Percentiles rank a stretch among this genome's conserved stretches.
phyloP scores from a whole-genome alignment of 345 rosid genomes.

The Laguncularia racemosa region DNA sequence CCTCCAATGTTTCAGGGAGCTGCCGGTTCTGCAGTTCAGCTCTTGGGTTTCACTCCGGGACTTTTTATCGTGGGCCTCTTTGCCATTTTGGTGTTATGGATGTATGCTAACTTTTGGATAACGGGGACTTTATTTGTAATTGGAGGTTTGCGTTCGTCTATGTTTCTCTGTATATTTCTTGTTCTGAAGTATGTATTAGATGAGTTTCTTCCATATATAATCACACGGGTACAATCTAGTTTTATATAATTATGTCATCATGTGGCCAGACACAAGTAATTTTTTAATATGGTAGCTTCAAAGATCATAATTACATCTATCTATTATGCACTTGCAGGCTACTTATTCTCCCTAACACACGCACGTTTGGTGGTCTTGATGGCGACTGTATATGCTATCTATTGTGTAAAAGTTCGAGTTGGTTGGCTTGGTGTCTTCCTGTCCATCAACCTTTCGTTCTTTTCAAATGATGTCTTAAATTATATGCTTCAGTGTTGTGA shows the following conservation, averaged over 20 bases:
- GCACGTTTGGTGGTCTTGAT: constrained; percentile 80
- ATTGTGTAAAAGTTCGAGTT: constrained; percentile 78
- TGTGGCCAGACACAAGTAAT: not conserved
- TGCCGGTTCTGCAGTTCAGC: constrained; percentile 77
- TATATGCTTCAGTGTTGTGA: constrained; percentile 78
- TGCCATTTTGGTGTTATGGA: constrained; percentile 85
- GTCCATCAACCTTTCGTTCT: constrained; percentile 77
- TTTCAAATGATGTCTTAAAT: constrained; percentile 75
- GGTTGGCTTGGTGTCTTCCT: constrained; percentile 94
- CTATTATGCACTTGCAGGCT: constrained; percentile 49
- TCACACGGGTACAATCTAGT: not conserved
- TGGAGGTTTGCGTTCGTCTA: constrained; percentile 62
- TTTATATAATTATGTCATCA: not conserved
- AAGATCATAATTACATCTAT: constrained; percentile 5
- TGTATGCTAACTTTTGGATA: constrained; percentile 99
- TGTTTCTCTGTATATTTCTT: constrained; percentile 1
- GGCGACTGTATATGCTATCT: constrained; percentile 63
- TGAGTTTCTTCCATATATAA: not conserved
- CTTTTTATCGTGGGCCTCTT: constrained; percentile 84
- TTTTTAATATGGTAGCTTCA: not conserved
- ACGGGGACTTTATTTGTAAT: constrained; percentile 83
- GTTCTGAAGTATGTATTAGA: not conserved
- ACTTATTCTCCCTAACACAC: constrained; percentile 83
- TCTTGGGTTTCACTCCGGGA: constrained; percentile 93
- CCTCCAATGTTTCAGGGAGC: constrained; percentile 54